A percentile compares a stretch with the other conserved stretches of the same genome.
These are phyloP conservation scores for Phoma sp. DNA, from an alignment of 2,329 filamentous ascomycete genomes.

Conservation along the genomic window DNA sequence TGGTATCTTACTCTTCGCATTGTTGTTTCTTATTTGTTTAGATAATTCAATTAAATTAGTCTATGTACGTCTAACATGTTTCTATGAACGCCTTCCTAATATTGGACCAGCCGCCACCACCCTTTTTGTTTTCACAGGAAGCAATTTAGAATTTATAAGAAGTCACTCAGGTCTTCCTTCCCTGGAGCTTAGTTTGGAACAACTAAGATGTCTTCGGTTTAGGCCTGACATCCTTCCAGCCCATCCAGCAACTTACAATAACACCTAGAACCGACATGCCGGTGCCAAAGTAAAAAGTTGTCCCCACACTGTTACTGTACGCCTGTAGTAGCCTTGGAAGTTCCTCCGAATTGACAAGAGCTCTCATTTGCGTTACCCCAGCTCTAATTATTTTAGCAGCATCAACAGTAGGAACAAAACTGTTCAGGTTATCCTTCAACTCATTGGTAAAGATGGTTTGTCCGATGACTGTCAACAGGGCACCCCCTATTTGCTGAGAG, in stretches of 20 bases:
- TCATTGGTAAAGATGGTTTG: slow-evolving; percentile 8
- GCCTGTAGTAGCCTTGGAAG: slow-evolving; percentile 41
- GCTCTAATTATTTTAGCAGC: neutral
- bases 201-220: neutral
- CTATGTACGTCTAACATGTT: too few relatives aligned
- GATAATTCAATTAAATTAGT: too few relatives aligned
- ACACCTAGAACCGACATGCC: slow-evolving; percentile 21
- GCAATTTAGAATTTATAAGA: too few relatives aligned
- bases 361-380: slow-evolving; percentile 3
- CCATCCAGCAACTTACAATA: slow-evolving; percentile 12
- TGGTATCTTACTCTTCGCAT: too few relatives aligned
- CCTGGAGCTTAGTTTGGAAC: too few relatives aligned
- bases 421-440: neutral
- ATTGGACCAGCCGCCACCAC: too few relatives aligned
- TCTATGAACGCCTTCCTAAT: too few relatives aligned
- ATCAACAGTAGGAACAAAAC: neutral
- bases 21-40: too few relatives aligned
- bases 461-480: slow-evolving; percentile 3
- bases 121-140: too few relatives aligned
- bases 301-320: slow-evolving; percentile 51
- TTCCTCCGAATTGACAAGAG: neutral
- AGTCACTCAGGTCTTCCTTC: too few relatives aligned
- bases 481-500: slow-evolving; percentile 5
- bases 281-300: slow-evolving; percentile 52
- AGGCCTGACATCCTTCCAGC: slow-evolving; percentile 14